Base-by-base conservation (phyloP, 2,329 filamentous ascomycete species). In the Arachnomyces sp. region DNA sequence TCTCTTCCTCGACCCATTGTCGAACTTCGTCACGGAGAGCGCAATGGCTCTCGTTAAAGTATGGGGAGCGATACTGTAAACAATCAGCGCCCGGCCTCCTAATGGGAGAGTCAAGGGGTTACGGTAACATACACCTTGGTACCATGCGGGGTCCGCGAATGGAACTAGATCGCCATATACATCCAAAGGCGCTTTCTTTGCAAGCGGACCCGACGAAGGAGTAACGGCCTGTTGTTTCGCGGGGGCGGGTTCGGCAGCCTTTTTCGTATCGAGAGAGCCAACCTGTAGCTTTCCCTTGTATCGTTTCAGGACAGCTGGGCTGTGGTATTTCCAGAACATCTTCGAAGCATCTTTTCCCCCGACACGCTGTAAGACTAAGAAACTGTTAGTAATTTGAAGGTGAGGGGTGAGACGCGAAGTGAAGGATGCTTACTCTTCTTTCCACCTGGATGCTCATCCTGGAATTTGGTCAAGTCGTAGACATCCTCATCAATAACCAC, bases 401-500 rank as follows among this genome's bases (percentile, higher is more conserved):
- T 25, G 5, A 9, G 5, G 20, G 9, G 5, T 25, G 20, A 5
- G 20, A 25, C 5, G 20, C 7, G 31, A 16, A 32, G 18, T 18
- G 25, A 34, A 14, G 18, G 28, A 48, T 50, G 49, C 71, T 49
- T 65, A 81, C 77, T 82, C 67, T 82, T 82, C 66, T 82, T 81
- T 48, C 78, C 76, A 77, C 86, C 87, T 54, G 84, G 85, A 63
- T 90, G 84, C 50, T 89, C 83, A 45, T 89, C 81, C 61, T 86
- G 82, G 63, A 90, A 90, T 58, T 81, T 88, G 53, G 88, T 94
- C 55, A 96, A 63, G 60, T 98, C 90, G 65, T 94, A 96, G 51
- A 96, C 90, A 65, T 96, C 90, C 55, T 89, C 84, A 52, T 96
- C 90, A 51, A 96, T 80, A 49, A 93, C 78, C 57, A 96, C 85